Base-by-base conservation (phyloP, 305 asterid species). In the Solanum aculeatissimum region DNA sequence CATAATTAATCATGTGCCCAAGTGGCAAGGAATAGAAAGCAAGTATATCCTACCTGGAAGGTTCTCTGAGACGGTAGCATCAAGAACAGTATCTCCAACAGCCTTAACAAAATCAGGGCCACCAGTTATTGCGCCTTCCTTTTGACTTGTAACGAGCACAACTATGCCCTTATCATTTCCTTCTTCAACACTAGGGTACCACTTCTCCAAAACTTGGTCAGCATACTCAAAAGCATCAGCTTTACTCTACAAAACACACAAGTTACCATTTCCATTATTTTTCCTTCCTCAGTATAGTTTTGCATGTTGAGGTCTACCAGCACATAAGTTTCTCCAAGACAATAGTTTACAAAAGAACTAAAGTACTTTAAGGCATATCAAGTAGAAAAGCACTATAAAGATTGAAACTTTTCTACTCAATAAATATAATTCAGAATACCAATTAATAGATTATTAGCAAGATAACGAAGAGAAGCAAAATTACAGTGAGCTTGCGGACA, bases 171-270 rank as follows among this genome's bases (percentile, higher is more conserved):
- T 95, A 63, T 92, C 94, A 90, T 86, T 90, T 79, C 99, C 98
- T 83, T 93, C 91, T 88, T 97, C 98, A 66, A 97, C 19, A 1
- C 96, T 91, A 4, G 99, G 99, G 81, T 97, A 97, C 99, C 99
- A 97, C 51, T 87, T 85, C 80, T 95, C 99, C 86, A 97, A 54
- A 55, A 97, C 94, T 92, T 94, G 97, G 84, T 97, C 99, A 43
- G 98, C 99, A 49, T 93, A 97, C 94, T 97, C 98, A 89, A 97
- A 97, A 19, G 98, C 98, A 89, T 95, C 98, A 4, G 98, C 99
- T 92, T 97, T 97, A 92, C 98, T 97, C 99, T 95, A 88, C 79
- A 81, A 86, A 12, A 74, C 75, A 58, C 29, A 49, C 29, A 80
- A 4, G 53, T 58, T 58, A 57, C 5, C 3, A 35, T 74, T 45